These are phyloP conservation scores for Clonostachys byssicola DNA, from an alignment of 2,329 filamentous ascomycete species.

Conservation along the genomic window DNA sequence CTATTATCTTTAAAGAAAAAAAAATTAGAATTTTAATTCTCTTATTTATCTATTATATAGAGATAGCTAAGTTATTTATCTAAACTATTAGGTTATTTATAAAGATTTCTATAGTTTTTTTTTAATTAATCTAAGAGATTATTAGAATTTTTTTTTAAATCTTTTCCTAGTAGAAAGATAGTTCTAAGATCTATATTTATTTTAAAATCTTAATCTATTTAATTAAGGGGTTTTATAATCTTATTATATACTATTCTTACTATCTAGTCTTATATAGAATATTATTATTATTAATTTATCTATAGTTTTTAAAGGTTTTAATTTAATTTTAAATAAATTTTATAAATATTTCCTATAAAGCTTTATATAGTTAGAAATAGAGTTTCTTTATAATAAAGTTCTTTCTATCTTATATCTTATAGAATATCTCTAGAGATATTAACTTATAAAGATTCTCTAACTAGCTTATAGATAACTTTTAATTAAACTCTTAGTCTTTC, in stretches of 20 bases:
- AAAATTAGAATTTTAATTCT: background rate
- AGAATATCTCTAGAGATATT: too few species aligned
- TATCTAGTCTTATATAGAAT: background rate
- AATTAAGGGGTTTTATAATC: background rate
- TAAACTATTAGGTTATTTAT: background rate
- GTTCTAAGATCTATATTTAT: background rate
- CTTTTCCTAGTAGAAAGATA: background rate
- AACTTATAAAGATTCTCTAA: too few species aligned
- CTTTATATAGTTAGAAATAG: too few species aligned
- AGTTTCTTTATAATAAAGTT: too few species aligned
- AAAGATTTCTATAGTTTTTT: background rate
- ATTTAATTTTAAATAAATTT: background rate
- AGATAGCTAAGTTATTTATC: background rate
- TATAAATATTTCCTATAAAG: background rate
- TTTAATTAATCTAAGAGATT: background rate
- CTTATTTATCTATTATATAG: background rate
- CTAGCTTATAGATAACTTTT: too few species aligned
- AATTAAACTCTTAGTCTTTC: too few species aligned
- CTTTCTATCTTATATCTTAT: too few species aligned
- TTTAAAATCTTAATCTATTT: background rate
- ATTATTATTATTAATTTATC: background rate
- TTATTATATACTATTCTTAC: background rate
- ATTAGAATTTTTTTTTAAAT: too few species aligned
- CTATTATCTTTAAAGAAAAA: background rate
- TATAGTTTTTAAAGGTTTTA: background rate